Evolutionary conservation across 192 early-diverging fungal species (phyloP), one percentile per base, ranked within the genome.

Genomic region (Podila clonocystis): DNA sequence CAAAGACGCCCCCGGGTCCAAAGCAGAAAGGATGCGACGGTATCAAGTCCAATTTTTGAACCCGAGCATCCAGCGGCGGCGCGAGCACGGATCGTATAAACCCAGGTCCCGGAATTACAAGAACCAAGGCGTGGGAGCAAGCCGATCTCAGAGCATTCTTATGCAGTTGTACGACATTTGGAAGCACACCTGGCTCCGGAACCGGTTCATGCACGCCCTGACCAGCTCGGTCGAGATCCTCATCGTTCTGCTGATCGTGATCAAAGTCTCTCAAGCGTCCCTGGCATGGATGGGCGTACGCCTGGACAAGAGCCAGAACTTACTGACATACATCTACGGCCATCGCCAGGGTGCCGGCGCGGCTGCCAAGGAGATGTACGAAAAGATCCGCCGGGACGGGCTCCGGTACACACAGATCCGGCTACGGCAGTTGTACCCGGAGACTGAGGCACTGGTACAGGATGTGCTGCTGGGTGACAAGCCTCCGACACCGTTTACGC

Each of bases 161-260:
- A 31, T 80, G 62, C 77, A 80, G 33, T 34, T 80, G 4, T 80
- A 80, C 55, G 33, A 29, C 9, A 62, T 80, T 9, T 80, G 77
- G 77, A 72, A 72, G 36, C 70, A 80, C 6, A 73, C 77, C 1
- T 80, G 77, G 77, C 57, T 80, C 0, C 70, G 77, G 8, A 29
- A 30, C 17, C 57, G 77, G 34, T 68, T 80, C 28, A 80, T 80
- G 77, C 77, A 80, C 57, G 71, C 73, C 12, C 48, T 80, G 12
- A 67, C 77, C 1, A 70, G 57, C 38, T 73, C 77, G 3, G 30
- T 80, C 0, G 77, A 80, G 67, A n/a, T 69, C 1, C 29, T 68
- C 20, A 26, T 80, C 11, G 65, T 73, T 8, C 50, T 73, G 0
- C 65, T 69, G 70, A 58, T 80, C 5, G 62, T 80, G 15, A 9